Base-by-base conservation (phyloP, 345 rosid genomes). In the Noccaea bulbosa region DNA sequence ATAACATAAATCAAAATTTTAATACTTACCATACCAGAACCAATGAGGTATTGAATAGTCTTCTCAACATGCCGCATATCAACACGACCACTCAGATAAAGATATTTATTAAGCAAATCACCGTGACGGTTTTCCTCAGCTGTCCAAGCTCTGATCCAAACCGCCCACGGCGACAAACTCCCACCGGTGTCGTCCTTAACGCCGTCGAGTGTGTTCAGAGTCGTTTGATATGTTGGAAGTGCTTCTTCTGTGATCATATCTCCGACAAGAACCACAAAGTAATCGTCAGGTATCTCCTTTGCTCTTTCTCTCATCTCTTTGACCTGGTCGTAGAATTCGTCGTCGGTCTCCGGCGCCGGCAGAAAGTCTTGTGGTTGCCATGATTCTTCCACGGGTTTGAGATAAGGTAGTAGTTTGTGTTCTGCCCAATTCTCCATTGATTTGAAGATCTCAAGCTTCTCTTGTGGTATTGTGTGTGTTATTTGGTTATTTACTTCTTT, bases 241-340 rank as follows among this genome's bases (percentile, higher is more conserved):
- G 96, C 92, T 77, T 88, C 93, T 73, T 90, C 96, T 1, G 96
- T 87, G 79, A 90, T 79, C 93, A 69, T 78, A 32, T 78, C 81
- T 55, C 81, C 81, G 8, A 78, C 79, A 61, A 78, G 74, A 24
- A 65, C 81, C 2, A 78, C 81, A 50, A 73, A 78, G 49, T 67
- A 78, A 17, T 78, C 81, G n/a, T 78, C 81, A 3, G 78, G 75
- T 14, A 78, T 39, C 5, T 73, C 81, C 62, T 35, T 81, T 12
- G 84, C 60, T 69, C 87, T 64, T 6, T 68, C 81, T 72, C 83
- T 77, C 0, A 85, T 79, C 35, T 83, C 87, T 69, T 71, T 81
- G 5, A 84, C 73, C 67, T 80, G 79, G 10, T 84, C 78, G 27
- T 79, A 65, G 52, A 84, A 86, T 4, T 72, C 86, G 1, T 67